Evolutionary conservation across 305 asterid species (phyloP).

Genomic region (Fraxinus dipetala): DNA sequence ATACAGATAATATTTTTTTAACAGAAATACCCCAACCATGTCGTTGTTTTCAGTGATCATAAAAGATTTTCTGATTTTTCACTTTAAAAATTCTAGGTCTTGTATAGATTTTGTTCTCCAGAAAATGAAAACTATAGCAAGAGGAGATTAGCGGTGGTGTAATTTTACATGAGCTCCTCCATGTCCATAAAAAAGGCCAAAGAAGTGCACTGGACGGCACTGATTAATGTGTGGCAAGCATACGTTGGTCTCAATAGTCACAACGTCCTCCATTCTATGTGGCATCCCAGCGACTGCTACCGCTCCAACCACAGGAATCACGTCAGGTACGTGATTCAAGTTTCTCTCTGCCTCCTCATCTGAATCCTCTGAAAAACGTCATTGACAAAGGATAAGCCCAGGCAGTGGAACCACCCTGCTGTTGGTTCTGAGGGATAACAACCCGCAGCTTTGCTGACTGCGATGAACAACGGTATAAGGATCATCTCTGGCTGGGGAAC

Average conservation of each 20-base stretch:
- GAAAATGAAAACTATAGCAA: neutral
- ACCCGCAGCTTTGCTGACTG: neutral
- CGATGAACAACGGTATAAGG: neutral
- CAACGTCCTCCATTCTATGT: constrained; percentile 41
- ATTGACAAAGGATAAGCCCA: neutral
- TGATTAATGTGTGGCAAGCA: constrained; percentile 31
- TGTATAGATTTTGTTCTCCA: neutral
- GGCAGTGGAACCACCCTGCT: neutral
- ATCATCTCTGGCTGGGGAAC: neutral
- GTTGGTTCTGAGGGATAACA: neutral
- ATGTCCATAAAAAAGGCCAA: constrained; percentile 48
- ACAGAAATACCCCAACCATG: neutral
- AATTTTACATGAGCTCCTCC: constrained; percentile 41
- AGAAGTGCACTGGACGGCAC: constrained; percentile 31
- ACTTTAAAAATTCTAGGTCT: neutral
- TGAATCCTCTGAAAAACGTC: neutral
- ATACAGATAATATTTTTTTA: neutral
- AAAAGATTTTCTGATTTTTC: neutral
- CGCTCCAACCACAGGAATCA: constrained; percentile 26
- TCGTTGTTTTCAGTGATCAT: neutral
- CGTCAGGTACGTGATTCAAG: neutral
- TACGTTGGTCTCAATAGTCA: constrained; percentile 19
- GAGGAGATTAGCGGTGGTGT: neutral
- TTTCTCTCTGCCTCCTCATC: neutral
- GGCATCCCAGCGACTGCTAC: constrained; percentile 34